These are phyloP conservation scores for Alternaria incomplexa DNA, from an alignment of 2,329 filamentous ascomycete species.

Conservation along the genomic window DNA sequence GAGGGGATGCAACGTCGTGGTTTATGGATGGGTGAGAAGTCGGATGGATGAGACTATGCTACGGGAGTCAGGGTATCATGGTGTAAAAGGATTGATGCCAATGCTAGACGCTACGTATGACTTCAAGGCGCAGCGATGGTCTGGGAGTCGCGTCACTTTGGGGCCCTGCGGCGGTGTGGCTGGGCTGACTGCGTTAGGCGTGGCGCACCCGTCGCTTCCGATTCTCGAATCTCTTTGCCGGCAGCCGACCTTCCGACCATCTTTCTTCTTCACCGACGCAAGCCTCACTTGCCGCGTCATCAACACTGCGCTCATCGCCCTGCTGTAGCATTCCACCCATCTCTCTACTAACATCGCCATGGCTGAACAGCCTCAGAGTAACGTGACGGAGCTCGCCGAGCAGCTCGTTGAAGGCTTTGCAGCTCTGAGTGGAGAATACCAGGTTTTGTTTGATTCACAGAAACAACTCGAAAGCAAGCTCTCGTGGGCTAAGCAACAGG, in stretches of 20 bases:
- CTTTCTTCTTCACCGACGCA: slow-evolving; percentile 20
- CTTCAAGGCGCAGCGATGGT: slow-evolving; percentile 34
- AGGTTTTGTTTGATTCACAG: slow-evolving; percentile 53
- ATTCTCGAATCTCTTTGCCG: slow-evolving; percentile 9
- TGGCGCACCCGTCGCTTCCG: slow-evolving; percentile 13
- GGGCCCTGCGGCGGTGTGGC: slow-evolving; percentile 9
- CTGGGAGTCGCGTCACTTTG: background rate
- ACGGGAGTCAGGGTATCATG: slow-evolving; percentile 20
- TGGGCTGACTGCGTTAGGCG: slow-evolving; percentile 22
- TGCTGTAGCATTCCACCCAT: background rate
- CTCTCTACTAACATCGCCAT: slow-evolving; percentile 26
- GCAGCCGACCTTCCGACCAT: slow-evolving; percentile 19
- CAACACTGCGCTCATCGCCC: slow-evolving; percentile 22
- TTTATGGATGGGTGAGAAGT: background rate
- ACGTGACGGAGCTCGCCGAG: slow-evolving; percentile 45
- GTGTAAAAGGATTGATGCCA: slow-evolving; percentile 27
- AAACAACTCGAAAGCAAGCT: slow-evolving; percentile 56
- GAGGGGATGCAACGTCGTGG: background rate
- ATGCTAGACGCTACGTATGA: slow-evolving; percentile 39
- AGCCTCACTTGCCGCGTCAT: slow-evolving; percentile 33
- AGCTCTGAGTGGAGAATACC: slow-evolving; percentile 55
- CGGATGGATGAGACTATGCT: slow-evolving; percentile 2
- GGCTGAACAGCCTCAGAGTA: slow-evolving; percentile 31
- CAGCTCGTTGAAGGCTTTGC: slow-evolving; percentile 56
- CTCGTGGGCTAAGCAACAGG: slow-evolving; percentile 57